These are phyloP conservation scores for Trichoderma sp. DNA, from an alignment of 2,329 filamentous ascomycete species.

Conservation along the genomic window DNA sequence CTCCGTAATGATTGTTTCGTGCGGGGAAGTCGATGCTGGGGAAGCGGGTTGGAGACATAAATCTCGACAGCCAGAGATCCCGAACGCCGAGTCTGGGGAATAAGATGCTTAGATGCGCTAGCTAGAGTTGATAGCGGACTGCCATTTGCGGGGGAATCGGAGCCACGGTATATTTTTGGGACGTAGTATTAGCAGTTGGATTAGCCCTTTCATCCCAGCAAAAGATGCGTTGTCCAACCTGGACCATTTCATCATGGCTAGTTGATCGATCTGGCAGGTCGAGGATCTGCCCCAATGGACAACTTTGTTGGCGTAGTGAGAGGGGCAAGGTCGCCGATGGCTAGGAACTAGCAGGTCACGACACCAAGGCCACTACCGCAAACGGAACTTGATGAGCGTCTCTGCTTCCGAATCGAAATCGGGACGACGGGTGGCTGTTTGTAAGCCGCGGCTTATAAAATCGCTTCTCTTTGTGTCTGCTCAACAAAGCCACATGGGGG, in stretches of 20 bases:
- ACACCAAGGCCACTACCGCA: background rate
- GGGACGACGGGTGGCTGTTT: background rate
- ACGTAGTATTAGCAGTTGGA: background rate
- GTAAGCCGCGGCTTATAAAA: background rate
- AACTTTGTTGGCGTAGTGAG: background rate
- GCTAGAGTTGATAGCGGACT: background rate
- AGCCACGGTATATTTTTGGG: background rate
- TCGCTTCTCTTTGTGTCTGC: background rate
- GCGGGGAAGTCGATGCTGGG: slow-evolving; percentile 15
- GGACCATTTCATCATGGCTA: background rate
- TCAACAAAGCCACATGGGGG: background rate
- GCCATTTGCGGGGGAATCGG: slow-evolving; percentile 12
- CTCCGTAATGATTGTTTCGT: slow-evolving; percentile 1
- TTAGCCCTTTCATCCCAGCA: background rate
- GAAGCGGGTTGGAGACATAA: slow-evolving; percentile 2
- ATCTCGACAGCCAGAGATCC: slow-evolving; percentile 7
- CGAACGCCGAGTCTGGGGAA: slow-evolving; percentile 17
- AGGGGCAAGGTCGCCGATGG: background rate
- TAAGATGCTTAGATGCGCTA: slow-evolving; percentile 16
- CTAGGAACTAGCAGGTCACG: background rate
- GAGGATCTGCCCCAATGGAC: background rate
- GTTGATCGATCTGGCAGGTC: slow-evolving; percentile 13
- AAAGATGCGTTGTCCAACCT: background rate
- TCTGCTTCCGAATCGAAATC: background rate
- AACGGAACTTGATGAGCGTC: background rate